These are phyloP conservation scores for Dissoconium aciculare DNA, from an alignment of 2,329 filamentous ascomycete genomes.

Conservation along the genomic window DNA sequence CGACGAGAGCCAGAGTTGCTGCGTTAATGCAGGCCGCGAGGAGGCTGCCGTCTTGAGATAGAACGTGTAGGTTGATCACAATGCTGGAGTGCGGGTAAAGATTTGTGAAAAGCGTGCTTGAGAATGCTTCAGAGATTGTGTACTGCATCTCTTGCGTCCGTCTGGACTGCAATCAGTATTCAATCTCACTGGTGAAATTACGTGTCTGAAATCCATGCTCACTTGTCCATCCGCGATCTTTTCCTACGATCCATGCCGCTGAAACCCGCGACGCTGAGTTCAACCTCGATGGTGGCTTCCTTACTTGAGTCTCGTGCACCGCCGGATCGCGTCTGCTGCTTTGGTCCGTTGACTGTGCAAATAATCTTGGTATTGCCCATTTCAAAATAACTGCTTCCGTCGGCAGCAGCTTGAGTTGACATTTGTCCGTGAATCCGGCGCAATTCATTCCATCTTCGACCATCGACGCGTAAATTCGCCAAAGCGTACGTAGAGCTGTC, in stretches of 20 bases:
- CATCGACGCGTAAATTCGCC: constrained; percentile 50
- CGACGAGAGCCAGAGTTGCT: constrained; percentile 76
- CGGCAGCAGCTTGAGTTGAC: constrained; percentile 78
- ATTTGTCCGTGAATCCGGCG: constrained; percentile 79
- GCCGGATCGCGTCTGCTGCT: constrained; percentile 45
- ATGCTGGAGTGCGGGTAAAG: constrained; percentile 83
- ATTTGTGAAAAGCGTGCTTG: constrained; percentile 65
- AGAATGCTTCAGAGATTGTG: constrained; percentile 63
- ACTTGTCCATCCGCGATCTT: constrained; percentile 65
- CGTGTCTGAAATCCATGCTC: too few species aligned
- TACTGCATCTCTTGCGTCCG: constrained; percentile 67
- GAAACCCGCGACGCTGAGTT: constrained; percentile 76
- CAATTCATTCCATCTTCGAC: constrained; percentile 95
- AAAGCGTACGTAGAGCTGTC: constrained; percentile 86
- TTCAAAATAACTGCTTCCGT: constrained; percentile 84
- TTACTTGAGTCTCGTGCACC: constrained; percentile 32
- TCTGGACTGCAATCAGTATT: constrained; percentile 32
- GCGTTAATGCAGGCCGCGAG: constrained; percentile 86
- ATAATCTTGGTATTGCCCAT: constrained; percentile 97
- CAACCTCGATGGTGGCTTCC: constrained; percentile 62
- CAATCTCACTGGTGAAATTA: too few species aligned
- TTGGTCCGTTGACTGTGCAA: constrained; percentile 77
- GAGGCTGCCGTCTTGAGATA: constrained; percentile 79
- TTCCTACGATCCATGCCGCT: constrained; percentile 73
- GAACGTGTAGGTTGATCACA: constrained; percentile 66